Evolutionary conservation across 139 green algal species (phyloP).

Genomic region (Coelastrella sp.): DNA sequence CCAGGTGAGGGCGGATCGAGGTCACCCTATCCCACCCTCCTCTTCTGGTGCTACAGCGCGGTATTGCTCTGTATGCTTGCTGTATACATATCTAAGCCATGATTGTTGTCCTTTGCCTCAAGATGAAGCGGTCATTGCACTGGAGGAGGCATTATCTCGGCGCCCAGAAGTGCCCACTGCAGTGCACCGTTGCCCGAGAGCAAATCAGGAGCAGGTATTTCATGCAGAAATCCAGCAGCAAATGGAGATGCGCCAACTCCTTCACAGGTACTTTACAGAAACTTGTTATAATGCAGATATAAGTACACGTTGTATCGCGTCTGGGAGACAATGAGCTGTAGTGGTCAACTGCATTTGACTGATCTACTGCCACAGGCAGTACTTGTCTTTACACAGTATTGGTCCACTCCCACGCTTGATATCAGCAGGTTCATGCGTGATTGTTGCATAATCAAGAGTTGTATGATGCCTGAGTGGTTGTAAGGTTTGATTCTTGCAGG

Average conservation of each 20-base stretch:
- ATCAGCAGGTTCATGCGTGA: background rate
- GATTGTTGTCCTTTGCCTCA: background rate
- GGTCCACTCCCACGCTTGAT: background rate
- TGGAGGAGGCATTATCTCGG: slow-evolving; percentile 11
- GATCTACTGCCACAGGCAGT: too few relatives aligned
- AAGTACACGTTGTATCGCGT: background rate
- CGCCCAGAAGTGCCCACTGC: background rate
- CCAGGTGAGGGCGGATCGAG: background rate
- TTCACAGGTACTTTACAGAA: background rate
- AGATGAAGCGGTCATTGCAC: background rate
- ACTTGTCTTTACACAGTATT: too few relatives aligned
- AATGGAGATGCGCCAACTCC: background rate
- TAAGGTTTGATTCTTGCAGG: background rate
- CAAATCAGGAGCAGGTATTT: background rate
- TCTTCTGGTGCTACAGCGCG: background rate
- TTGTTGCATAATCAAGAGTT: too few relatives aligned
- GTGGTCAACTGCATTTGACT: too few relatives aligned
- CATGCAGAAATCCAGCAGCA: background rate
- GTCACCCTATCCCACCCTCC: background rate
- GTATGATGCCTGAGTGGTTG: background rate
- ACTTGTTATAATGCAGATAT: background rate
- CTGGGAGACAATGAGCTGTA: background rate
- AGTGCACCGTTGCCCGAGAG: background rate
- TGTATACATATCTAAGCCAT: background rate
- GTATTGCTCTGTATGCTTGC: background rate